Percentiles rank a stretch among this genome's conserved stretches.
Evolutionary conservation across 108 stramenopile genomes (phyloP).

Genomic region (Nitzschia sp.): DNA sequence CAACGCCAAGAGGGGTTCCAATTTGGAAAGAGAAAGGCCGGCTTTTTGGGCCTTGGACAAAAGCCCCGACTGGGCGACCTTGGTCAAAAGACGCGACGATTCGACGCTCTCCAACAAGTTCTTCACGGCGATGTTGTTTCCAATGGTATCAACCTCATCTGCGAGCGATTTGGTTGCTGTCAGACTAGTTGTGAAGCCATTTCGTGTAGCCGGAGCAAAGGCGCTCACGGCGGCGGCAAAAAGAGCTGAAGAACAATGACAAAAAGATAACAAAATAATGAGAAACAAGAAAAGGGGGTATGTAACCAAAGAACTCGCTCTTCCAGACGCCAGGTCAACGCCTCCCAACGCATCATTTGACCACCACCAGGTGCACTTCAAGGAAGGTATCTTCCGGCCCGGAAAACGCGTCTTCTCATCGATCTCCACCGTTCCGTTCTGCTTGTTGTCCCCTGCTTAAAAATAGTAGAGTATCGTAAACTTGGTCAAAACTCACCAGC

Average conservation of each 20-base stretch:
- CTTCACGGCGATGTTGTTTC: slow-evolving; percentile 88
- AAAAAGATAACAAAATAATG: slow-evolving; percentile 2
- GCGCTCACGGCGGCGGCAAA: slow-evolving; percentile 60
- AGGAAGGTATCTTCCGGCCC: neutral
- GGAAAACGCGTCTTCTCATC: neutral
- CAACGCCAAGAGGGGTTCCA: slow-evolving; percentile 77
- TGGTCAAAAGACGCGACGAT: slow-evolving; percentile 66
- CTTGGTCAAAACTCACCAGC: slow-evolving; percentile 15
- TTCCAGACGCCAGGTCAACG: no score
- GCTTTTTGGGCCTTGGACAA: slow-evolving; percentile 81
- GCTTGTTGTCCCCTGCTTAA: no score
- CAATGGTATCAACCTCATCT: slow-evolving; percentile 64
- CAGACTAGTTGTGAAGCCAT: slow-evolving; percentile 30
- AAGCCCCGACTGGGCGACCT: slow-evolving; percentile 78
- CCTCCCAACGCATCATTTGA: neutral
- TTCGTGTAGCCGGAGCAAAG: slow-evolving; percentile 56
- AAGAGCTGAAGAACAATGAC: slow-evolving; percentile 44
- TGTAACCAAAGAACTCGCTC: neutral
- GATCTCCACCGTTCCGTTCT: no score
- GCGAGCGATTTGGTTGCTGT: slow-evolving; percentile 18
- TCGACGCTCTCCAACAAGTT: slow-evolving; percentile 60
- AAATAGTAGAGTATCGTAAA: neutral
- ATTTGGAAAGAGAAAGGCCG: slow-evolving; percentile 77
- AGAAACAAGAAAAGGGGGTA: slow-evolving; percentile 14
- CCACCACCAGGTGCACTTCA: neutral